Evolutionary conservation across 495 filamentous ascomycete species (phyloP), one percentile per base, ranked within the genome.

Genomic region (Penicillium robsamsonii): DNA sequence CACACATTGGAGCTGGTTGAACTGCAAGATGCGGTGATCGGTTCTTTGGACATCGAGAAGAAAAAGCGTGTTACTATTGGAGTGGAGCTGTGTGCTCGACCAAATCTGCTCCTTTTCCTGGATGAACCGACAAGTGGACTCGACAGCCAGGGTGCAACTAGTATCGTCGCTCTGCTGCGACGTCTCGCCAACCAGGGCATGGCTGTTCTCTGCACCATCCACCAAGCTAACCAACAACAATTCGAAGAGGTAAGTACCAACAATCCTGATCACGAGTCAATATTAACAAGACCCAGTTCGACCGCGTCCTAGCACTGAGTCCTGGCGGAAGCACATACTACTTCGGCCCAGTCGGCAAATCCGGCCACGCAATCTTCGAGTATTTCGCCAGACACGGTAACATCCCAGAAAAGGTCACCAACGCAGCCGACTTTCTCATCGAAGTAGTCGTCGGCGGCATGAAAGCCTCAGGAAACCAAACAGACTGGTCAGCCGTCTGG

Each of bases 381-480:
- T 85, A 85, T 55, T 84, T 91, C 75, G 60, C 56, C 6, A 67
- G 65, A 30, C 58, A 81, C 33, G 79, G 80, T 10, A 68, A 72
- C 5, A 43, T 53, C 5, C 63, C 62, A 47, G 67, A 51, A 47
- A 66, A 58, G 57, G 73, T 62, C 58, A 86, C 85, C 45, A 91
- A 92, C 66, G 86, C 90, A 5, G 91, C 91, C 2, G 91, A 95
- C 63, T 93, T 83, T 70, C 90, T 96, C 78, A 83, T 96, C n/a
- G 91, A 96, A 56, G 85, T 87, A 1, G 88, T 94, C 18, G 91
- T 91, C 29, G 87, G 87, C 33, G 88, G 89, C 40, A 82, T 82
- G 59, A 75, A 83, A 27, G 75, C 84, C 4, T 79, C 88, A 25
- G 83, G 84, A 15, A 81, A 85, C 61, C 74, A 79, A 18, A 82